A percentile compares a stretch with the other conserved stretches of the same genome.
Evolutionary conservation across 352 stramenopile species (phyloP).

Genomic region (Phytophthora rubi): DNA sequence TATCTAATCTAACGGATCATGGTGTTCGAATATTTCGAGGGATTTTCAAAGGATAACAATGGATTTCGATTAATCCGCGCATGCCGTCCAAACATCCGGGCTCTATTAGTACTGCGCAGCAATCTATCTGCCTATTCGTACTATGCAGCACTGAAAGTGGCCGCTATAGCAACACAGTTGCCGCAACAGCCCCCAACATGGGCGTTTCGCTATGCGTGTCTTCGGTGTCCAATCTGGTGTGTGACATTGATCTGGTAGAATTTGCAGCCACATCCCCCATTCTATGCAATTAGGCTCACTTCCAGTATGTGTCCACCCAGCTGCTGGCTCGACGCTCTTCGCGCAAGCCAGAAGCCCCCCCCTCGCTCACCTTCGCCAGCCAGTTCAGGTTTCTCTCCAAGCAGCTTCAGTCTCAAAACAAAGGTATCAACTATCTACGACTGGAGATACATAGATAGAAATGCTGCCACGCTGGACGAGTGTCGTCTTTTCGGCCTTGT

Average conservation of each 20-base stretch:
- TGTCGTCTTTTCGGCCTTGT: neutral
- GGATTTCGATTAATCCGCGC: conserved; percentile 28
- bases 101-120: neutral
- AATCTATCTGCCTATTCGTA: neutral
- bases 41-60: conserved; percentile 22
- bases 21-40: conserved; percentile 8
- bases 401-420: neutral
- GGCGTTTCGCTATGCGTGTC: conserved; percentile 5
- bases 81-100: conserved; percentile 4
- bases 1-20: neutral
- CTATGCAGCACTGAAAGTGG: neutral
- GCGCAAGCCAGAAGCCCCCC: neutral
- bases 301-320: neutral
- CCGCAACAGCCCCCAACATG: neutral
- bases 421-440: neutral
- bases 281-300: conserved; percentile 7
- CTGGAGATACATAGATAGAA: neutral
- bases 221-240: conserved; percentile 11
- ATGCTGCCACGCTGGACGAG: conserved; percentile 22
- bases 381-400: conserved; percentile 28
- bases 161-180: too few species aligned
- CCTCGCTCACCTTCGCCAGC: conserved; percentile 2
- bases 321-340: conserved; percentile 13
- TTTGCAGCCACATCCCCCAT: conserved; percentile 2
- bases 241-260: conserved; percentile 25